These are phyloP conservation scores for Pseudozyma thailandica DNA, from an alignment of 1,284 basidiomycete species.

Conservation along the genomic window DNA sequence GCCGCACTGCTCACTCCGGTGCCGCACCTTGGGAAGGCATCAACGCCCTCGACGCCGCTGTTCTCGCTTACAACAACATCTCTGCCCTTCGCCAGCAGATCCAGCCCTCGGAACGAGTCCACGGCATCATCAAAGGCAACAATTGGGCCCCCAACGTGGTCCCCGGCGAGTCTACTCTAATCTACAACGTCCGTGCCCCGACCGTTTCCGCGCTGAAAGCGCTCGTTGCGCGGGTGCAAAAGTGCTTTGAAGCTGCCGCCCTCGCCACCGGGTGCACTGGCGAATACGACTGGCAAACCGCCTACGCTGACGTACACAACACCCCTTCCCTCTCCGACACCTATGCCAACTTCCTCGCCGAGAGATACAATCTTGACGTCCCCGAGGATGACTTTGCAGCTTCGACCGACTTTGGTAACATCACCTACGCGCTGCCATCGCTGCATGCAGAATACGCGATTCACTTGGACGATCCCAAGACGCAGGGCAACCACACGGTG, in stretches of 20 bases:
- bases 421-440: constrained; percentile 67
- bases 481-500: constrained; percentile 66
- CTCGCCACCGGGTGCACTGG: constrained; percentile 77
- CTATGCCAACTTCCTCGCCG: constrained; percentile 66
- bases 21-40: constrained; percentile 82
- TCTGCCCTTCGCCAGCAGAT: constrained; percentile 81
- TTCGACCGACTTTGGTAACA: constrained; percentile 68
- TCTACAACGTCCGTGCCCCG: constrained; percentile 77
- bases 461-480: constrained; percentile 55
- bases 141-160: constrained; percentile 73
- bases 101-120: constrained; percentile 72
- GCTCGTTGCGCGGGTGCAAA: constrained; percentile 72
- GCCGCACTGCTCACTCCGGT: constrained; percentile 60
- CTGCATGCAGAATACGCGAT: constrained; percentile 67
- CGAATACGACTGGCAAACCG: constrained; percentile 69
- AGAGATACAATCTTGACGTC: constrained; percentile 47
- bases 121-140: constrained; percentile 68
- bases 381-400: constrained; percentile 40
- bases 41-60: constrained; percentile 85
- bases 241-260: constrained; percentile 79
- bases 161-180: constrained; percentile 79
- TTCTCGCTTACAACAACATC: constrained; percentile 80
- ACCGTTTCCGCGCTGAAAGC: constrained; percentile 73
- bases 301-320: constrained; percentile 67
- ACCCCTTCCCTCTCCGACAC: constrained; percentile 35